These are phyloP conservation scores for Penicillium paradoxum DNA, from an alignment of 495 filamentous ascomycete species.

Conservation along the genomic window DNA sequence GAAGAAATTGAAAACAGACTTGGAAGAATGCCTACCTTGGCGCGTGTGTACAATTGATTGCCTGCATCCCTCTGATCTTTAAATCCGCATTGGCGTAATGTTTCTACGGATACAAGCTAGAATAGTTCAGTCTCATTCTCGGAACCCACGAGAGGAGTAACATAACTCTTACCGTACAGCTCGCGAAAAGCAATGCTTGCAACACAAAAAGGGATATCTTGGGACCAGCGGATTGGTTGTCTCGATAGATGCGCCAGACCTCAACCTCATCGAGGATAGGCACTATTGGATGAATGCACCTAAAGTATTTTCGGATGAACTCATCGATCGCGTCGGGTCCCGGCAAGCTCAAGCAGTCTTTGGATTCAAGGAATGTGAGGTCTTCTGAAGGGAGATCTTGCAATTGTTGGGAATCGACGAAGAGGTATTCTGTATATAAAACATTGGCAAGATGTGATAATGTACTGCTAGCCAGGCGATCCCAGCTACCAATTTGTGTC, in stretches of 20 bases:
- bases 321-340: slow-evolving; percentile 33
- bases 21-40: slow-evolving; percentile 26
- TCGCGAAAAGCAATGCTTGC: slow-evolving; percentile 45
- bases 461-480: background rate
- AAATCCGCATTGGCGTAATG: slow-evolving; percentile 40
- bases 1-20: background rate
- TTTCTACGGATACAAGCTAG: slow-evolving; percentile 39
- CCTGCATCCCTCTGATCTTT: slow-evolving; percentile 37
- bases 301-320: slow-evolving; percentile 45
- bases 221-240: slow-evolving; percentile 2
- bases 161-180: slow-evolving; percentile 36
- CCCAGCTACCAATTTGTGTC: background rate
- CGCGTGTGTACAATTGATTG: slow-evolving; percentile 37
- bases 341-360: slow-evolving; percentile 42
- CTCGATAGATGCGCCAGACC: slow-evolving; percentile 41
- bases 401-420: slow-evolving; percentile 33
- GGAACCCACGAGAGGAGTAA: background rate
- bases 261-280: slow-evolving; percentile 45
- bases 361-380: slow-evolving; percentile 36
- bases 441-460: background rate
- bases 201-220: slow-evolving; percentile 45
- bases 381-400: slow-evolving; percentile 38
- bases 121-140: background rate
- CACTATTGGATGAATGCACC: slow-evolving; percentile 42
- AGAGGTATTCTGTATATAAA: slow-evolving; percentile 28